Evolutionary conservation across 495 filamentous ascomycete species (phyloP).

Genomic region (Bacidia gigantensis): DNA sequence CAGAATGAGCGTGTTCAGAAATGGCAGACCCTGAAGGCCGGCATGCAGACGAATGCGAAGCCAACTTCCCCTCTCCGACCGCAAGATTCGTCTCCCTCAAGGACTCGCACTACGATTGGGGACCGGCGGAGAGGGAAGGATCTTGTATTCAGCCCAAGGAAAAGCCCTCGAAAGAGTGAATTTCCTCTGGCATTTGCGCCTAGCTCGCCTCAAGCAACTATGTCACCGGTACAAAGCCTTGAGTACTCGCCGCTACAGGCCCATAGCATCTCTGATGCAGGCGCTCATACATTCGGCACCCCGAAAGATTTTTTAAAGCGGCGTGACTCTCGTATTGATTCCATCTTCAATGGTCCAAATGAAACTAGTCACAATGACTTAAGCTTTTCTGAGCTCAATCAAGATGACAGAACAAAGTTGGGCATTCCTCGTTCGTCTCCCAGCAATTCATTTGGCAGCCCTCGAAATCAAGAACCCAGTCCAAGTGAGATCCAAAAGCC

Average conservation of each 20-base stretch:
- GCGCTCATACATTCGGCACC: too few relatives aligned
- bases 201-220: background rate
- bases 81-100: slow-evolving; percentile 2
- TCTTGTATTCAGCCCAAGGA: slow-evolving; percentile 37
- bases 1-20: slow-evolving; percentile 51
- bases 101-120: background rate
- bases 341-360: background rate
- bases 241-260: too few relatives aligned
- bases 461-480: too few relatives aligned
- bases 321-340: background rate
- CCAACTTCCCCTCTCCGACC: slow-evolving; percentile 11
- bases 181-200: background rate
- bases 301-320: slow-evolving; percentile 2
- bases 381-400: slow-evolving; percentile 3
- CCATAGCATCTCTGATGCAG: too few relatives aligned
- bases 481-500: too few relatives aligned
- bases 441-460: too few relatives aligned
- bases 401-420: background rate
- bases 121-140: slow-evolving; percentile 27
- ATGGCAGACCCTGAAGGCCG: slow-evolving; percentile 57
- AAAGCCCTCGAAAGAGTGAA: slow-evolving; percentile 13
- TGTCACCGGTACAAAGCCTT: too few relatives aligned
- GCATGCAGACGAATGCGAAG: slow-evolving; percentile 23
- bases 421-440: too few relatives aligned
- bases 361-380: background rate